These are phyloP conservation scores for Dioscorea cayenensis DNA, from an alignment of 116 monocot species.

Conservation along the genomic window DNA sequence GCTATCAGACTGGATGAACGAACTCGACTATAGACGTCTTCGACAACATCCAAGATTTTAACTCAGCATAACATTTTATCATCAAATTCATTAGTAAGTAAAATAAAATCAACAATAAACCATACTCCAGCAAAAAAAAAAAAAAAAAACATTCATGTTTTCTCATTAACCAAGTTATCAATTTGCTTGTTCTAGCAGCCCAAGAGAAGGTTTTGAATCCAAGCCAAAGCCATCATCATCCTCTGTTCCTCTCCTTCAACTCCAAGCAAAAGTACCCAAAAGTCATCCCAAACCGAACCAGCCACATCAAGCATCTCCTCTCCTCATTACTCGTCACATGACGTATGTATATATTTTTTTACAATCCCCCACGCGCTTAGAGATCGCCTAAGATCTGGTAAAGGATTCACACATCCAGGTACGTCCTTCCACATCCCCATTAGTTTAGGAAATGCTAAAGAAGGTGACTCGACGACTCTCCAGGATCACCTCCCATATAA, in stretches of 20 bases:
- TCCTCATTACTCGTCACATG: background rate
- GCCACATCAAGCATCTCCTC: background rate
- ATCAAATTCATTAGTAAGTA: too few species aligned
- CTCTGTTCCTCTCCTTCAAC: background rate
- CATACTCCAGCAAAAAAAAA: too few species aligned
- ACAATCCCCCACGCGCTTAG: too few species aligned
- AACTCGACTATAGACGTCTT: constrained; percentile 36
- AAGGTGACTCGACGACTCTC: background rate
- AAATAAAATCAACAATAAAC: too few species aligned
- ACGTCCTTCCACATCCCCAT: too few species aligned
- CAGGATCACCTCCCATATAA: background rate
- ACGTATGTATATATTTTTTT: too few species aligned
- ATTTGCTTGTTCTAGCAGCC: too few species aligned
- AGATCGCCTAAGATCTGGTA: too few species aligned
- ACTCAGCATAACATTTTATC: background rate
- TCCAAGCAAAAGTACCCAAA: background rate
- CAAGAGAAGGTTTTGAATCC: too few species aligned
- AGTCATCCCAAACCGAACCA: background rate
- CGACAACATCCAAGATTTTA: constrained; percentile 33
- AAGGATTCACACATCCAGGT: too few species aligned
- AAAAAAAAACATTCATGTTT: too few species aligned
- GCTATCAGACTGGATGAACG: constrained; percentile 91
- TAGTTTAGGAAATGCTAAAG: background rate
- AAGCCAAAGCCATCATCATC: background rate
- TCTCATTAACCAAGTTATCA: too few species aligned